Evolutionary conservation across 1,139 yeast genomes (phyloP).

Genomic region (Suhomyces terraborum): DNA sequence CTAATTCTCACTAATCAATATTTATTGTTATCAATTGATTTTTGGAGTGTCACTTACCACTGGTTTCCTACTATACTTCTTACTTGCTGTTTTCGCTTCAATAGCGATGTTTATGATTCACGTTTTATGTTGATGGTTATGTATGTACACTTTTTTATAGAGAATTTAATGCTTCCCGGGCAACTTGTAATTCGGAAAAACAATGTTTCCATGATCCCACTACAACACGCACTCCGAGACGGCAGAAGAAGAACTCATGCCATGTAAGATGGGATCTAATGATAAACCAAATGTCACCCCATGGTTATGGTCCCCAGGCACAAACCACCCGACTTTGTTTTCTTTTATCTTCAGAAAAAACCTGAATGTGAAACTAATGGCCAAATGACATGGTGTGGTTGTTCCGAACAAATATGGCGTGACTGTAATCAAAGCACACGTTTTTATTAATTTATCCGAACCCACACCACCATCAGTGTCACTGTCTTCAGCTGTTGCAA

Average conservation of each 20-base stretch:
- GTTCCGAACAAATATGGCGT: background rate
- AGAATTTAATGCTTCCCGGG: background rate
- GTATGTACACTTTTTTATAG: background rate
- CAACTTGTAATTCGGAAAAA: background rate
- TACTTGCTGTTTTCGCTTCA: too few species aligned
- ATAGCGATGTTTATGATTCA: slow-evolving; percentile 9
- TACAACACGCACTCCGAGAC: too few species aligned
- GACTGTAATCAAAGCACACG: background rate
- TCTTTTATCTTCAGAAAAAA: too few species aligned
- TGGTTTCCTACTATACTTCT: too few species aligned
- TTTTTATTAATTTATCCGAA: background rate
- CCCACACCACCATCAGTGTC: background rate
- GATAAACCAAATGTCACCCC: background rate
- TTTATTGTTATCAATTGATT: too few species aligned
- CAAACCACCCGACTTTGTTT: too few species aligned
- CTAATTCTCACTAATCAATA: too few species aligned
- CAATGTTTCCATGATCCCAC: background rate
- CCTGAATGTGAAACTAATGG: too few species aligned
- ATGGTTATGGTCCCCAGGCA: slow-evolving; percentile 1
- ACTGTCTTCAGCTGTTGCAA: too few species aligned
- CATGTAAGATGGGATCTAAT: background rate
- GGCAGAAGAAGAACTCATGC: too few species aligned
- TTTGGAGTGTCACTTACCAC: too few species aligned
- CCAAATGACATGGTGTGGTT: too few species aligned
- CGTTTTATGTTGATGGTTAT: slow-evolving; percentile 5